Conservation (phyloP, 805 yeast genomes). For the Candida xyloterini region DNA sequence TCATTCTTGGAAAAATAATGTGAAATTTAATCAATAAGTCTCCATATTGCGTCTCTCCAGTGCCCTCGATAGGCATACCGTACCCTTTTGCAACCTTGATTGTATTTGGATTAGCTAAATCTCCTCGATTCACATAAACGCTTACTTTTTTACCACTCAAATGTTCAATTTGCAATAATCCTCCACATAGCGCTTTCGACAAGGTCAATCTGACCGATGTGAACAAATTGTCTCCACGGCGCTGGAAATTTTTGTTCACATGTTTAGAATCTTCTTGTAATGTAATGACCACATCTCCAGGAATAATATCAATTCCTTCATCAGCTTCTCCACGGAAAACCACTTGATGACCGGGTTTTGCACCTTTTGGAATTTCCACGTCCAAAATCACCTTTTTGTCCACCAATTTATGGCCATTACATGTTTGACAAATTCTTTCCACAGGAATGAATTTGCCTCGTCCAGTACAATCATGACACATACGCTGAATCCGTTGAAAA, state of each 20-base stretch:
- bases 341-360: slow-evolving; percentile 48
- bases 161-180: slow-evolving; percentile 31
- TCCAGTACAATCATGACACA: slow-evolving; percentile 46
- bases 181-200: slow-evolving; percentile 28
- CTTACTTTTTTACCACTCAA: slow-evolving; percentile 36
- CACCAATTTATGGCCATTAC: slow-evolving; percentile 45
- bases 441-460: slow-evolving; percentile 34
- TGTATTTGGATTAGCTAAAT: slow-evolving; percentile 47
- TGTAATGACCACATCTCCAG: slow-evolving; percentile 66
- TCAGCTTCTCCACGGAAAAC: slow-evolving; percentile 62
- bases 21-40: slow-evolving; percentile 57
- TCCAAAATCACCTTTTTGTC: slow-evolving; percentile 49
- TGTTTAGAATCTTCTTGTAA: slow-evolving; percentile 37
- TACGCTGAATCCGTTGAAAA: slow-evolving; percentile 40
- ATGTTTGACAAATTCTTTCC: slow-evolving; percentile 37
- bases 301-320: slow-evolving; percentile 53
- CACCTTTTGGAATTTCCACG: slow-evolving; percentile 56
- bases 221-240: slow-evolving; percentile 30
- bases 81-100: slow-evolving; percentile 38
- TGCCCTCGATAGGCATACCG: slow-evolving; percentile 59
- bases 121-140: slow-evolving; percentile 46
- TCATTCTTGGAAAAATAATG: slow-evolving; percentile 52
- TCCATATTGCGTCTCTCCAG: slow-evolving; percentile 35
- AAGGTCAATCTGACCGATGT: slow-evolving; percentile 21
- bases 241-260: slow-evolving; percentile 34